Percentiles rank a stretch among this genome's conserved stretches.
phyloP scores from a whole-genome alignment of 108 stramenopile genomes.

The Stephanodiscus triporus region DNA sequence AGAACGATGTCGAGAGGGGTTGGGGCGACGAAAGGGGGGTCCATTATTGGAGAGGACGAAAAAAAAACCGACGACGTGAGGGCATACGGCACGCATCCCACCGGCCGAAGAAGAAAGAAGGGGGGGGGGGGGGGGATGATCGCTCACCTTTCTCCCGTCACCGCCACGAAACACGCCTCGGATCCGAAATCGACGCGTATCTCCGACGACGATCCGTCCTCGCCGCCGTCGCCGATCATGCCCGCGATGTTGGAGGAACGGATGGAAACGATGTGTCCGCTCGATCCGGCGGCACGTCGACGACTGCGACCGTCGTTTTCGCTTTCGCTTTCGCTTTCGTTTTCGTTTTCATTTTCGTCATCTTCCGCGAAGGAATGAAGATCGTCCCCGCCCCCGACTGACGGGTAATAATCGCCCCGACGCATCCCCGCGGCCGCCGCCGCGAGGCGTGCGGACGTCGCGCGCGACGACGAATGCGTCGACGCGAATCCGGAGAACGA shows the following conservation, averaged over 20 bases:
- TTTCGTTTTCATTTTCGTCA: background rate
- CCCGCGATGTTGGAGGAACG: slow-evolving; percentile 43
- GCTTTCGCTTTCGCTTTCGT: background rate
- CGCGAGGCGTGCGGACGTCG: too few species aligned
- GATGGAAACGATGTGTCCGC: slow-evolving; percentile 41
- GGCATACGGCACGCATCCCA: too few species aligned
- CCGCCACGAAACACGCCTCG: slow-evolving; percentile 28
- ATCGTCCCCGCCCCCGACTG: background rate
- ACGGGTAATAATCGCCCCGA: background rate
- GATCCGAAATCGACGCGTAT: slow-evolving; percentile 30
- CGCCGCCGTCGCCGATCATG: slow-evolving; percentile 21
- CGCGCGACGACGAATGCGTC: too few species aligned
- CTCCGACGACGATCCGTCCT: background rate
- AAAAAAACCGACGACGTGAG: too few species aligned
- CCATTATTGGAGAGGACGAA: too few species aligned
- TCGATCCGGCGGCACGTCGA: background rate
- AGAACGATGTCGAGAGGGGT: slow-evolving; percentile 33
- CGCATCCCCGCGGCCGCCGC: background rate
- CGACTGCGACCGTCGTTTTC: background rate
- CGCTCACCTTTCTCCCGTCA: slow-evolving; percentile 32
- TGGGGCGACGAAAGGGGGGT: too few species aligned
- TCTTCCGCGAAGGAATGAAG: background rate
- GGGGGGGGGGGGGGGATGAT: background rate
- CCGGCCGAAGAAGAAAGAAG: too few species aligned
- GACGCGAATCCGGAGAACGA: too few species aligned